Percentiles rank a stretch among this genome's conserved stretches.
These are phyloP conservation scores for Pseudomicrostroma phylloplanum DNA, from an alignment of 1,284 basidiomycete species.

Conservation along the genomic window DNA sequence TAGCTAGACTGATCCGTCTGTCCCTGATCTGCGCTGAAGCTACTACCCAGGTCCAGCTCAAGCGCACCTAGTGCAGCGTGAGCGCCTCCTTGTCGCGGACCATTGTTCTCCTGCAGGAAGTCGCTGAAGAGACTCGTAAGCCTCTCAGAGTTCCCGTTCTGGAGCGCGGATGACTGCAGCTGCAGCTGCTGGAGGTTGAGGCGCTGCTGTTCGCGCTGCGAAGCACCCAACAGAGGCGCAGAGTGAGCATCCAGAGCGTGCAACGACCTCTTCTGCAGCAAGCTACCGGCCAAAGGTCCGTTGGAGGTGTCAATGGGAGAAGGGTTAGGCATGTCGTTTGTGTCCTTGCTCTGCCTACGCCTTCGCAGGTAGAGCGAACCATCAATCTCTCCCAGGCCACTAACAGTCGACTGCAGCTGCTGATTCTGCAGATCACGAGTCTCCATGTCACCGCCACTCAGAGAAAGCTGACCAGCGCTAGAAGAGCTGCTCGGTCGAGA, in stretches of 20 bases:
- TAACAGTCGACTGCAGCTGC: not conserved
- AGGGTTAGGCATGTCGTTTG: slow-evolving; percentile 19
- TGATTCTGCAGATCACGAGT: not conserved
- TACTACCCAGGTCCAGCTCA: too few relatives aligned
- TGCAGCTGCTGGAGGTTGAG: slow-evolving; percentile 20
- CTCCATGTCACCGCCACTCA: not conserved
- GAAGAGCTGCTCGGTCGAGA: not conserved
- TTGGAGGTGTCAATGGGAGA: slow-evolving; percentile 22
- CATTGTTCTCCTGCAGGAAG: slow-evolving; percentile 14
- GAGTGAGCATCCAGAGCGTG: slow-evolving; percentile 12
- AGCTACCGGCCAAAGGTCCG: not conserved
- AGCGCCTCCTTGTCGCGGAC: too few relatives aligned
- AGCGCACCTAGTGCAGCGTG: too few relatives aligned
- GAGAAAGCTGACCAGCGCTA: slow-evolving; percentile 2
- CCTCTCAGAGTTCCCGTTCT: slow-evolving; percentile 14
- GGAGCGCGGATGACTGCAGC: slow-evolving; percentile 25
- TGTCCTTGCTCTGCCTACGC: slow-evolving; percentile 21
- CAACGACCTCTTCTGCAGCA: slow-evolving; percentile 16
- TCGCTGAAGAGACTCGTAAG: slow-evolving; percentile 18
- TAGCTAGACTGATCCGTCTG: not conserved
- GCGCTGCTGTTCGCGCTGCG: not conserved
- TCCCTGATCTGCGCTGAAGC: too few relatives aligned
- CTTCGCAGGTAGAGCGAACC: slow-evolving; percentile 29
- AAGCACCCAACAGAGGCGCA: not conserved
- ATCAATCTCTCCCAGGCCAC: not conserved